These are phyloP conservation scores for Talaromyces sp. DNA, from an alignment of 2,329 filamentous ascomycete genomes.

Conservation along the genomic window DNA sequence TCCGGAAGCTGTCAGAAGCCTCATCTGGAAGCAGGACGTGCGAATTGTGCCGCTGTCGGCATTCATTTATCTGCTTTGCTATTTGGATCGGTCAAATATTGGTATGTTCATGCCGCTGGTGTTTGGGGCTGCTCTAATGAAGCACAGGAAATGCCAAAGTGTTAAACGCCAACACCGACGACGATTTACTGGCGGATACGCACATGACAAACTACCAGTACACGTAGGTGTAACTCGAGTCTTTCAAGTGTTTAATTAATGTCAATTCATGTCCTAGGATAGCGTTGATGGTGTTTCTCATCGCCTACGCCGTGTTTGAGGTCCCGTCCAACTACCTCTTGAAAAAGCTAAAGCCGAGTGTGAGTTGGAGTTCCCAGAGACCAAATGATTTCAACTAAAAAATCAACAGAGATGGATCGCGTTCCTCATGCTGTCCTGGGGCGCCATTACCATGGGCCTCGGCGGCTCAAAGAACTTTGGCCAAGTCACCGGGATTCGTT, in stretches of 20 bases:
- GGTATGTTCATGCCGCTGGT: slow-evolving; percentile 30
- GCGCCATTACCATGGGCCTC: slow-evolving; percentile 43
- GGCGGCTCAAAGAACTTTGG: slow-evolving; percentile 40
- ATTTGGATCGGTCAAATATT: slow-evolving; percentile 63
- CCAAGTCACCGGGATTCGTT: slow-evolving; percentile 41
- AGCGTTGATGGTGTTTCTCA: slow-evolving; percentile 43
- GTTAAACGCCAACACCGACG: slow-evolving; percentile 52
- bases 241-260: slow-evolving; percentile 9
- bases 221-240: slow-evolving; percentile 30
- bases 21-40: slow-evolving; percentile 56
- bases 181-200: slow-evolving; percentile 59
- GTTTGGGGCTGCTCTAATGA: not conserved
- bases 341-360: slow-evolving; percentile 43
- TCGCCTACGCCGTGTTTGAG: slow-evolving; percentile 46
- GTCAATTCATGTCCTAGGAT: slow-evolving; percentile 30
- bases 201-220: slow-evolving; percentile 58
- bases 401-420: slow-evolving; percentile 39
- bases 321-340: slow-evolving; percentile 47
- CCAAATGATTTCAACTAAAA: not conserved
- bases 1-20: slow-evolving; percentile 12
- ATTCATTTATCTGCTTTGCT: slow-evolving; percentile 61
- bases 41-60: slow-evolving; percentile 60
- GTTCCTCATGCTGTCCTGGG: slow-evolving; percentile 47
- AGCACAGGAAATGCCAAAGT: slow-evolving; percentile 54
- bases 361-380: slow-evolving; percentile 13